Conservation (phyloP, 176 grass and related monocot genomes). For the Oryza brachyantha region DNA sequence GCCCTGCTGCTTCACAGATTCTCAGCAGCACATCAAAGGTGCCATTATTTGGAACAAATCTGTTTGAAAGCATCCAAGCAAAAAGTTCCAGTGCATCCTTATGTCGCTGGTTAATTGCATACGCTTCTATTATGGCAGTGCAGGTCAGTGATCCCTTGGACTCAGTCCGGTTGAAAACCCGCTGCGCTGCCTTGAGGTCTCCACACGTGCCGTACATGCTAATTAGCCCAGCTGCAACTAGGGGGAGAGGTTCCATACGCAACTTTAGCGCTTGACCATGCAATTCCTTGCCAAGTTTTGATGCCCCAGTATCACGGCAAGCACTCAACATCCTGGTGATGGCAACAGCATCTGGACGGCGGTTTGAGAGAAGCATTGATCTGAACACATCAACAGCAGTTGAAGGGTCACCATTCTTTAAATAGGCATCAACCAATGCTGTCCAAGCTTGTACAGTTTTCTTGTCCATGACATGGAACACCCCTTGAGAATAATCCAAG, state of each 20-base stretch:
- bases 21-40: constrained; percentile 67
- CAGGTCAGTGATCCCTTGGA: constrained; percentile 81
- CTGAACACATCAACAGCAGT: constrained; percentile 66
- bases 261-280: constrained; percentile 70
- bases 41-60: constrained; percentile 65
- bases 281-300: constrained; percentile 59
- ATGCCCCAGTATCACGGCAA: constrained; percentile 39
- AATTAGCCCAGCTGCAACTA: constrained; percentile 64
- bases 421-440: constrained; percentile 72
- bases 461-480: constrained; percentile 67
- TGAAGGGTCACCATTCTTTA: constrained; percentile 59
- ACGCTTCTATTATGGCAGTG: constrained; percentile 82
- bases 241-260: constrained; percentile 48
- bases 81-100: constrained; percentile 69
- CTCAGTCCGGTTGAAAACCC: constrained; percentile 51
- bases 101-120: constrained; percentile 50
- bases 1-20: constrained; percentile 53
- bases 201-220: constrained; percentile 76
- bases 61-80: constrained; percentile 67
- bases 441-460: constrained; percentile 88
- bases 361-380: constrained; percentile 53
- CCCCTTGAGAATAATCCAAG: constrained; percentile 53
- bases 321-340: constrained; percentile 70
- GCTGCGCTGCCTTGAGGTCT: constrained; percentile 61
- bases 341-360: constrained; percentile 65